Evolutionary conservation across 169 alveolate genomes (phyloP), one percentile per base, ranked within the genome.

Genomic region (Sarcocystis neurona): DNA sequence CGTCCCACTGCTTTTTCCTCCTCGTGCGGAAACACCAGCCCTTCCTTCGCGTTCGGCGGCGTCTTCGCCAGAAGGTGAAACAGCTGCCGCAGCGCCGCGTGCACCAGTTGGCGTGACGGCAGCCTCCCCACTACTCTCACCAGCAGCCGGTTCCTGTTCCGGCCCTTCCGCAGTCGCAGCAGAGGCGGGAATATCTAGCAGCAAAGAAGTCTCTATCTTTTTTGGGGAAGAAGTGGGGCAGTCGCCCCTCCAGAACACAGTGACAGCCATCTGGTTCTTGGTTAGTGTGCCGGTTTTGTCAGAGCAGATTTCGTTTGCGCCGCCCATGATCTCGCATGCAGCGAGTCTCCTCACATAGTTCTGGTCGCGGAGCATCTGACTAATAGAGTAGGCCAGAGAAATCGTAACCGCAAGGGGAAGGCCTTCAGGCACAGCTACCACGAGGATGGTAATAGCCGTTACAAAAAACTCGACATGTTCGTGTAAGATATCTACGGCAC

Each of bases 201-300:
- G 92, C 70, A 1, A 85, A 88, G n/a, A n/a, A n/a, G n/a, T n/a
- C n/a, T n/a, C n/a, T n/a, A n/a, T n/a, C n/a, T n/a, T n/a, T n/a
- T n/a, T n/a, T n/a, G n/a, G n/a, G 92, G 85, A 46, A 79, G 47
- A 34, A 39, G 47, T 23, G 84, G 41, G 41, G 41, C 44, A 12
- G 43, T 68, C 32, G 82, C 94, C 77, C 87, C 63, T 32, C 94
- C 95, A 88, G 91, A 94, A 30, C 80, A 88, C 56, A 92, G 92
- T 63, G 97, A 79, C 98, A 37, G 98, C 93, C 99, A 98, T 98
- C 87, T 97, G 98, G 91, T 98, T 98, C 15, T 99, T 98, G 46
- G 99, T 98, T 12, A 98, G 93, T 12, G 99, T 98, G 72, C 99
- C 99, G 0, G 99, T 98, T 92, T 98, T 98, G 92, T 98, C 99